These are phyloP conservation scores for Trebouxia sp. DNA, from an alignment of 139 green algal species.

Conservation along the genomic window DNA sequence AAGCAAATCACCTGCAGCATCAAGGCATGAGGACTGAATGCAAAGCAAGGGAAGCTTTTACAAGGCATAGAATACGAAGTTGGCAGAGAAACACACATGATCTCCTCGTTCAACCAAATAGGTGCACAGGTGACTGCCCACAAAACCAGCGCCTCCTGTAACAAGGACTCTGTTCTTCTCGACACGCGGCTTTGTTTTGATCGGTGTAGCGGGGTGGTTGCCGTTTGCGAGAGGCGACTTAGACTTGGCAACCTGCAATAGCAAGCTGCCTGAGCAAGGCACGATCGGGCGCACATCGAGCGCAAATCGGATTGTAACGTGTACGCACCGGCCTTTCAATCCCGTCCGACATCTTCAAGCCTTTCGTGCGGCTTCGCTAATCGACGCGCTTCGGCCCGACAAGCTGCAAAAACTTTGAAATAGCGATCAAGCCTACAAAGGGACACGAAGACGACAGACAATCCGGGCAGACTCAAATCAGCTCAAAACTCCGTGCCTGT, in stretches of 20 bases:
- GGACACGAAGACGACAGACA: no score
- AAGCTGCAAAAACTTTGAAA: no score
- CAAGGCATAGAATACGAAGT: neutral
- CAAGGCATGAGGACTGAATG: neutral
- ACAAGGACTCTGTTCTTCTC: conserved; percentile 88
- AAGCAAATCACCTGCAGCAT: conserved; percentile 90
- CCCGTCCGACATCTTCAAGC: conserved; percentile 20
- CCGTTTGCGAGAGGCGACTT: neutral
- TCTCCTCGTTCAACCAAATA: conserved; percentile 88
- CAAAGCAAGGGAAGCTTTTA: neutral
- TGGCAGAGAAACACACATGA: conserved; percentile 63
- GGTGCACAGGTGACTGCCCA: conserved; percentile 94
- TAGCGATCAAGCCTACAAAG: no score
- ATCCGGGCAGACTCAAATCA: no score
- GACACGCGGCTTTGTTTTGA: conserved; percentile 83
- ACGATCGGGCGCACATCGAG: no score
- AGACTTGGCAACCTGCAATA: neutral
- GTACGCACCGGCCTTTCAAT: neutral
- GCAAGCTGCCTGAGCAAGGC: neutral
- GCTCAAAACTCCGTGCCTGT: no score
- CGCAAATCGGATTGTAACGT: neutral
- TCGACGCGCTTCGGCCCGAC: no score
- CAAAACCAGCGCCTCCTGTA: conserved; percentile 96
- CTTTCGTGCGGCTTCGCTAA: no score
- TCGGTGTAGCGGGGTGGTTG: conserved; percentile 14